Evolutionary conservation across 768 basidiomycete species (phyloP), one percentile per base, ranked within the genome.

Genomic region (Erythrobasidium yunnanense): DNA sequence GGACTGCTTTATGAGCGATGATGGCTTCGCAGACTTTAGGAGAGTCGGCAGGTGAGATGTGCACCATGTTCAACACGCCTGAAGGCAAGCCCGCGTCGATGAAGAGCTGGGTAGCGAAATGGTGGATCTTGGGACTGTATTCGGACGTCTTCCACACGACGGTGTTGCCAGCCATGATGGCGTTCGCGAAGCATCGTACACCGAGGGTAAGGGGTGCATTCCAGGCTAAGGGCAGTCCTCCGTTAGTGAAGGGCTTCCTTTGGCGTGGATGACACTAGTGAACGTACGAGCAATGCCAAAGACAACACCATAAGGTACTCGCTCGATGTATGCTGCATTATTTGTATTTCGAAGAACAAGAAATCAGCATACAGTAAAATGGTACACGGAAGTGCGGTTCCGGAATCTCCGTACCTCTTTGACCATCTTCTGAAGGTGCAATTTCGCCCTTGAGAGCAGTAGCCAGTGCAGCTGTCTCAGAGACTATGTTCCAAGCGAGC

Each of bases 131-230:
- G 1, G 78, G 78, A 15, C 73, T 72, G 46, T 74, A 67, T 23
- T 74, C 73, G 23, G 73, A 74, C 7, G 77, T 76, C 71, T 77
- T 76, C 46, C 77, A 53, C 15, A 77, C 60, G 49, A 75, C 74
- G 2, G 76, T 73, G 70, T 79, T 79, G 0, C 79, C 79, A 22
- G 75, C 76, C 60, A 77, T 75, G 32, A 79, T 69, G 18, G 78
- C 77, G 57, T 76, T 74, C 1, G 75, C 67, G 49, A 72, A 70
- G 0, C 74, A 66, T 22, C 76, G 70, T 35, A 74, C 68, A 5
- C 70, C 67, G 23, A 76, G 72, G 4, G 69, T 71, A 45, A 70
- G 57, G 5, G 70, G 71, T 2, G 66, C 68, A 35, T 71, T 67
- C 68, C 66, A 69, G 0, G 52, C 60, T 63, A 22, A 13, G 33